Evolutionary conservation across 2,329 filamentous ascomycete species (phyloP).

Genomic region (Metarhizium robertsii): DNA sequence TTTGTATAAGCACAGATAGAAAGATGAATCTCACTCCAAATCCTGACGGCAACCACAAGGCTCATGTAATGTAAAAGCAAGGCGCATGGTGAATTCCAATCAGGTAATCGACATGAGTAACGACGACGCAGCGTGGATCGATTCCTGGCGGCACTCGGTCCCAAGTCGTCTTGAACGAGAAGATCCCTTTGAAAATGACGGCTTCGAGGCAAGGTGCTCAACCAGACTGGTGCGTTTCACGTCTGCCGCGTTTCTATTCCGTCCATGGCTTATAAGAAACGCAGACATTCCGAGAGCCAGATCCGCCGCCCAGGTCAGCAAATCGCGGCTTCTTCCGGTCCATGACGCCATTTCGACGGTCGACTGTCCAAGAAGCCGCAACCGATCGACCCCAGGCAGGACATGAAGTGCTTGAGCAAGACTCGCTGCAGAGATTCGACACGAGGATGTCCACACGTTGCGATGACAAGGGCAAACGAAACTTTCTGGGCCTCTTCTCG

Average conservation of each 20-base stretch:
- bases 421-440: background rate
- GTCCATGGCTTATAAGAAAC: background rate
- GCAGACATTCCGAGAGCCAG: constrained; percentile 16
- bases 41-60: background rate
- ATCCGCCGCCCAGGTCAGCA: background rate
- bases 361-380: background rate
- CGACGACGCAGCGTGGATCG: constrained; percentile 11
- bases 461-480: background rate
- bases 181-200: constrained; percentile 26
- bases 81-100: background rate
- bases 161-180: constrained; percentile 25
- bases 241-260: too few relatives aligned
- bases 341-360: background rate
- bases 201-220: constrained; percentile 19
- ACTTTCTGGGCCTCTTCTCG: constrained; percentile 7
- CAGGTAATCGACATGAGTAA: background rate
- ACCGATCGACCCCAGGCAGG: background rate
- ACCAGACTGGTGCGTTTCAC: constrained; percentile 18
- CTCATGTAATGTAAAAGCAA: background rate
- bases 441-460: background rate
- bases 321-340: background rate
- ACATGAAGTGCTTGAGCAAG: background rate
- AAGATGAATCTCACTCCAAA: too few relatives aligned
- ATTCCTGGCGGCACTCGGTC: constrained; percentile 25
- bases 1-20: too few relatives aligned